A percentile compares a stretch with the other conserved stretches of the same genome.
These are phyloP conservation scores for Exserohilum rostratum DNA, from an alignment of 2,329 filamentous ascomycete species.

Conservation along the genomic window DNA sequence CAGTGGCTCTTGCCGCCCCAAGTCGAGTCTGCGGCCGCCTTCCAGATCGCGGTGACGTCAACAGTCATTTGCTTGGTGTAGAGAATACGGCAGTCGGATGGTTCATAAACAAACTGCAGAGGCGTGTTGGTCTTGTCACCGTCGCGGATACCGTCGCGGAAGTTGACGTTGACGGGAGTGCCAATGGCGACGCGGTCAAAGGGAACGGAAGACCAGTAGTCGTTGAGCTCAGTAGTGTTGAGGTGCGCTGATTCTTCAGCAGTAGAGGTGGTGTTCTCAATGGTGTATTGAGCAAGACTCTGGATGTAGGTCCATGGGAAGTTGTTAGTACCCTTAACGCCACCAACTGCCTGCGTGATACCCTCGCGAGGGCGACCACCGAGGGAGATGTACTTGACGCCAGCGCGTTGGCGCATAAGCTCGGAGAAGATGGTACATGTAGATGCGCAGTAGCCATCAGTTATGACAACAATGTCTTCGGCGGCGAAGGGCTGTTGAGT, in stretches of 20 bases:
- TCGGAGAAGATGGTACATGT: constrained; percentile 66
- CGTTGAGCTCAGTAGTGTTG: constrained; percentile 39
- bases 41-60: constrained; percentile 62
- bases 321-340: constrained; percentile 63
- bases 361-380: constrained; percentile 63
- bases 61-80: constrained; percentile 64
- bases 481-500: constrained; percentile 51
- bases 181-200: constrained; percentile 38
- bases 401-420: constrained; percentile 58
- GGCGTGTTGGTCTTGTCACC: constrained; percentile 53
- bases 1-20: constrained; percentile 43
- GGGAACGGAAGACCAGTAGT: constrained; percentile 39
- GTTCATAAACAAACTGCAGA: constrained; percentile 67
- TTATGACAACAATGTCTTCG: constrained; percentile 63
- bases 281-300: constrained; percentile 26
- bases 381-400: constrained; percentile 63
- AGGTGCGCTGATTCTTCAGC: constrained; percentile 34
- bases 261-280: constrained; percentile 30
- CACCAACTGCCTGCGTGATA: constrained; percentile 64
- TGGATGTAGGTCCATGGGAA: constrained; percentile 42
- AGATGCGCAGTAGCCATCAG: constrained; percentile 62
- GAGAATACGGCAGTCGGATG: constrained; percentile 66
- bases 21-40: constrained; percentile 47
- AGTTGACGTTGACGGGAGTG: constrained; percentile 43
- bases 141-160: constrained; percentile 52